phyloP scores from a whole-genome alignment of 2,329 filamentous ascomycete species.

The Samsoniella hepiali region DNA sequence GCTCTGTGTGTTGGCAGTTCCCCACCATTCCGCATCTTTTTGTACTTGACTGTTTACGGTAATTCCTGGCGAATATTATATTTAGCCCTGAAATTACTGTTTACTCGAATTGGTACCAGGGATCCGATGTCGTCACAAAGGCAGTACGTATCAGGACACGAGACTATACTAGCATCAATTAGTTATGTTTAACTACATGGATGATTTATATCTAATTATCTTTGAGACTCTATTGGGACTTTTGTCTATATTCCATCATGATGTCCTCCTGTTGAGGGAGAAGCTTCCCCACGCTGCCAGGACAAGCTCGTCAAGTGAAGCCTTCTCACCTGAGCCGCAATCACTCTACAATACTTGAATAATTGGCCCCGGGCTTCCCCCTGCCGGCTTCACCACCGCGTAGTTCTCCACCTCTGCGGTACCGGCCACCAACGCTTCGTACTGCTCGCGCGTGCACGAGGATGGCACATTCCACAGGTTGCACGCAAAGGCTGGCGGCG shows the following conservation, averaged over 20 bases:
- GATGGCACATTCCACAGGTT: slow-evolving; percentile 48
- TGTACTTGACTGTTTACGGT: neutral
- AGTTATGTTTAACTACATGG: too few relatives aligned
- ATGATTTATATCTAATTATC: too few relatives aligned
- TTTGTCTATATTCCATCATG: neutral
- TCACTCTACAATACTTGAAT: slow-evolving; percentile 2
- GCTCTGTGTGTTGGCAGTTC: neutral
- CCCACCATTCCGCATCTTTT: neutral
- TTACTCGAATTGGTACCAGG: too few relatives aligned
- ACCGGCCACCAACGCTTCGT: slow-evolving; percentile 22
- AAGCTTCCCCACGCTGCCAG: neutral
- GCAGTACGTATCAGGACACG: neutral
- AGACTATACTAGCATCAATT: neutral
- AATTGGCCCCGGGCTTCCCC: slow-evolving; percentile 11
- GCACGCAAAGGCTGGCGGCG: slow-evolving; percentile 49
- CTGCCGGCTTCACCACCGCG: slow-evolving; percentile 18
- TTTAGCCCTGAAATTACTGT: neutral
- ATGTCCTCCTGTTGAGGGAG: neutral
- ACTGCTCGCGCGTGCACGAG: slow-evolving; percentile 38
- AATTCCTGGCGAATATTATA: neutral
- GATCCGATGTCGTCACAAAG: neutral
- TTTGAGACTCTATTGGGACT: too few relatives aligned
- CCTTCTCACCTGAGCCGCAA: neutral
- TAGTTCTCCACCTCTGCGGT: slow-evolving; percentile 23
- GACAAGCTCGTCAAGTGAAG: neutral